Evolutionary conservation across 768 basidiomycete species (phyloP), one percentile per base, ranked within the genome.

Genomic region (Podaxis sp.): DNA sequence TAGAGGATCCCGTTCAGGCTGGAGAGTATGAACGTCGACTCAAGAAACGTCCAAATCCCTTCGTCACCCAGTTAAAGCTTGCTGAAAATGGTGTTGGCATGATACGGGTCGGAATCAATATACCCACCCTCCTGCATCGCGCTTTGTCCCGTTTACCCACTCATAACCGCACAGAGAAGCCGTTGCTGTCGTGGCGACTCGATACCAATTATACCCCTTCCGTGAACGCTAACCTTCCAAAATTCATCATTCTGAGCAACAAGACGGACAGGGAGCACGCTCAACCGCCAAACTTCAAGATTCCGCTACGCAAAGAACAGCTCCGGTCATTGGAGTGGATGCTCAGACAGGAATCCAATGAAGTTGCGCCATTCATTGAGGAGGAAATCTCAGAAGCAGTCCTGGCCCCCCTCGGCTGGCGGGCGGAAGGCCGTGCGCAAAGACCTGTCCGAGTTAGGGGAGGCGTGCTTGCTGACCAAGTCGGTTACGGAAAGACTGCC

Each of bases 401-500:
- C 50, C 78, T 95, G 3, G 88, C 87, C 61, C 86, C 93, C 55
- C 76, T 97, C 11, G 91, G 93, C 5, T 98, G 95, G 95, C 82
- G 93, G 65, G 93, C 92, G n/a, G 94, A 97, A 72, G 95, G 91
- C 42, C 88, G 91, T 44, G 94, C 91, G 3, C 86, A 90, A 65
- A 76, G 94, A 36, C 83, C 88, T 0, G 81, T 92, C 55, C 80
- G 74, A 61, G 75, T 97, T 44, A 82, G 91, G 57, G 95, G 95
- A 16, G 95, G 95, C 10, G 95, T 97, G 51, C 84, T 97, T 48
- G 95, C 95, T 11, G 95, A 98, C 67, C 90, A 95, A 75, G 95
- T 98, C 62, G 95, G 95, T 54, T 98, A 98, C 68, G 95, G 95
- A 16, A 98, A 98, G 76, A 98, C 95, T 0, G 95, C 94, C 21